A percentile compares a stretch with the other conserved stretches of the same genome.
phyloP scores from a whole-genome alignment of 768 basidiomycete species.

The Rhizopogon rudus region DNA sequence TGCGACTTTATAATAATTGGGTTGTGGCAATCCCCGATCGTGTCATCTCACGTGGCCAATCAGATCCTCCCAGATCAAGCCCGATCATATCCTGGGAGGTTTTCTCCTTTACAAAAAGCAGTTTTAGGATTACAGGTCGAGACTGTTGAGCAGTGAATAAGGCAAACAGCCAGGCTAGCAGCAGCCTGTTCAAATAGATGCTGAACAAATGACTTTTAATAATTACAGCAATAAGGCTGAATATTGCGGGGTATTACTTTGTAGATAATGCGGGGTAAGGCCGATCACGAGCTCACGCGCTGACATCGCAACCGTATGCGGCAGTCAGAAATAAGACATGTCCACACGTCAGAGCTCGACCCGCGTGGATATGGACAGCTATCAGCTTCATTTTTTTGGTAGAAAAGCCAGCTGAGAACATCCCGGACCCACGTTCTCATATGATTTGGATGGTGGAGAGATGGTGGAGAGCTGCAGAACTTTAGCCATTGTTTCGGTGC shows the following conservation, averaged over 20 bases:
- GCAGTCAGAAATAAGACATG: conserved; percentile 1
- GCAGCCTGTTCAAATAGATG: too few relatives aligned
- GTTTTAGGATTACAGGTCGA: background rate
- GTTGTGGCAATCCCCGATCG: conserved; percentile 5
- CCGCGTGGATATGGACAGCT: background rate
- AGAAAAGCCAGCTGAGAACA: background rate
- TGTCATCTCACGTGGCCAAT: conserved; percentile 9
- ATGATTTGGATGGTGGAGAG: background rate
- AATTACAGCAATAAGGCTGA: background rate
- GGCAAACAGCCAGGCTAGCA: too few relatives aligned
- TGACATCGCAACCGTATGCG: background rate
- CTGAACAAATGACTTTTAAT: background rate
- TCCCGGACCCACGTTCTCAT: background rate
- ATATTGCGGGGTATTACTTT: background rate
- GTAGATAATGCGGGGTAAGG: background rate
- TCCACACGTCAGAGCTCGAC: background rate
- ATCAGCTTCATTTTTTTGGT: background rate
- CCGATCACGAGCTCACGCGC: background rate
- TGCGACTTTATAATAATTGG: conserved; percentile 12
- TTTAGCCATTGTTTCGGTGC: background rate
- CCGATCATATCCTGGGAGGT: background rate
- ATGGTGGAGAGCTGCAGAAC: background rate
- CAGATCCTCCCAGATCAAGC: background rate
- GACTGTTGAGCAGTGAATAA: too few relatives aligned
- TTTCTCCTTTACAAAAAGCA: background rate